Conservation (phyloP, 306 rosid genomes). For the Sesbania bispinosa region DNA sequence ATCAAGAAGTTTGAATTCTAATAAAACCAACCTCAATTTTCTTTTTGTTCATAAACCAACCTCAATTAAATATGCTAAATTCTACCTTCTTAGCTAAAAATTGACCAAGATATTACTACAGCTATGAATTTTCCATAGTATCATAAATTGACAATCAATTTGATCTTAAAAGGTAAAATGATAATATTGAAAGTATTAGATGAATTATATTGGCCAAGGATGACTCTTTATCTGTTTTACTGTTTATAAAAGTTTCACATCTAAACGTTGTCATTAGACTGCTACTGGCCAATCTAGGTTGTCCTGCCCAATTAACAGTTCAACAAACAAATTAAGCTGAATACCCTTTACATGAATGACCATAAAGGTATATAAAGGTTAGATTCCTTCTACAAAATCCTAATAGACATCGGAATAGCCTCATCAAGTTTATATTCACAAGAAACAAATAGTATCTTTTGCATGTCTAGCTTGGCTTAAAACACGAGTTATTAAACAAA, state of each 20-base stretch:
- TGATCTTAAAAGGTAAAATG: background rate
- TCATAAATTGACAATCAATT: constrained; percentile 17
- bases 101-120: constrained; percentile 1
- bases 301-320: background rate
- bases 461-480: background rate
- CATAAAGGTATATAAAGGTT: background rate
- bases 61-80: background rate
- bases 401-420: background rate
- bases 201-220: background rate
- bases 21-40: background rate
- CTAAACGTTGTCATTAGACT: background rate
- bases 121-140: background rate
- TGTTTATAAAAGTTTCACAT: background rate
- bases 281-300: background rate
- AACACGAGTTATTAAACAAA: background rate
- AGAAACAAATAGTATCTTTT: background rate
- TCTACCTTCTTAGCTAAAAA: background rate
- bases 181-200: background rate
- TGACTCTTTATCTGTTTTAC: background rate
- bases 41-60: too few species aligned
- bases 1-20: background rate
- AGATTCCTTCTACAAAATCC: background rate
- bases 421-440: background rate
- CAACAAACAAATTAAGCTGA: background rate
- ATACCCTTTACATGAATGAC: background rate